Conservation (phyloP, 305 asterid genomes). For the Ruellia speciosa region DNA sequence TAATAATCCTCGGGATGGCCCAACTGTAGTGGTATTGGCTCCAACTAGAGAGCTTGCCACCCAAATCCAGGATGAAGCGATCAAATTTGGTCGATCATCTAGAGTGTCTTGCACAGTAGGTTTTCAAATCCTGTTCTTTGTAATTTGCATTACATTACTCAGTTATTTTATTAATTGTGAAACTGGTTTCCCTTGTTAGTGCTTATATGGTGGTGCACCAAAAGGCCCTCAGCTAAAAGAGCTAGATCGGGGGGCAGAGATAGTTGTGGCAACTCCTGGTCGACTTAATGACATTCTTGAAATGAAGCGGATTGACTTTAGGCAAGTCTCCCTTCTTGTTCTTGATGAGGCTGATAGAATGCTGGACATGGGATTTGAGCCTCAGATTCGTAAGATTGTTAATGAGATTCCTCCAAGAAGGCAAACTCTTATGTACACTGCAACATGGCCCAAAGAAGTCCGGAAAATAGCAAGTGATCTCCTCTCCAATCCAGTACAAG, state of each 20-base stretch:
- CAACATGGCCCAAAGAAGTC: constrained; percentile 98
- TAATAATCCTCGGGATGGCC: constrained; percentile 81
- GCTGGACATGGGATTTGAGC: constrained; percentile 99
- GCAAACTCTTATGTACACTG: constrained; percentile 98
- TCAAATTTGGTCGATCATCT: constrained; percentile 90
- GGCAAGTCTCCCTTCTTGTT: constrained; percentile 87
- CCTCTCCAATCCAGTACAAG: constrained; percentile 80
- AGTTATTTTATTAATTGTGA: constrained; percentile 5
- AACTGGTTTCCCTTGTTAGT: constrained; percentile 38
- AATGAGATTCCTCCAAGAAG: constrained; percentile 88
- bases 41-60: constrained; percentile 98
- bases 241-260: constrained; percentile 85
- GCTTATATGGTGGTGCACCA: constrained; percentile 97
- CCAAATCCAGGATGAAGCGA: constrained; percentile 94
- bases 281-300: constrained; percentile 96
- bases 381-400: constrained; percentile 93
- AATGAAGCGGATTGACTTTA: constrained; percentile 80
- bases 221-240: constrained; percentile 84
- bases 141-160: constrained; percentile 7
- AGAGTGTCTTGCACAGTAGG: constrained; percentile 87
- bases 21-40: constrained; percentile 80
- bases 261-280: constrained; percentile 96
- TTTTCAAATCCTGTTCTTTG: not conserved
- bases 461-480: constrained; percentile 86
- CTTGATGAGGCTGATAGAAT: constrained; percentile 99